Evolutionary conservation across 2,329 filamentous ascomycete species (phyloP).

Genomic region (Cercospora citrullina): DNA sequence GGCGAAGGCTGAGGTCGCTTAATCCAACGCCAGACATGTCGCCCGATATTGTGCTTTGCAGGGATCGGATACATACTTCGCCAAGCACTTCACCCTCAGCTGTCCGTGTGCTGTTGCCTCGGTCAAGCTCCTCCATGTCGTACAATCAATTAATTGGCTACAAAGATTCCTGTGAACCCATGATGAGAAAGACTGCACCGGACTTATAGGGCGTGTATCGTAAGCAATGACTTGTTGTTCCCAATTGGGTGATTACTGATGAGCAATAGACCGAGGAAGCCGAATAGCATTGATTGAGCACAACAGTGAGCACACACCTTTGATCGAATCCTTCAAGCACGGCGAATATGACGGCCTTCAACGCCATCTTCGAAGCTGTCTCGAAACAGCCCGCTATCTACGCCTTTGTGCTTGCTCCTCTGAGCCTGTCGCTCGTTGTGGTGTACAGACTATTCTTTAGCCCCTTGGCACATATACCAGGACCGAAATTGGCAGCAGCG

Average conservation of each 20-base stretch:
- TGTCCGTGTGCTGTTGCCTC: neutral
- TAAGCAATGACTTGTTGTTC: neutral
- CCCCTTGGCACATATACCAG: conserved; percentile 39
- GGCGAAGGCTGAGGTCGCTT: neutral
- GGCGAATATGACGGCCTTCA: neutral
- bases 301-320: neutral
- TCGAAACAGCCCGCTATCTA: neutral
- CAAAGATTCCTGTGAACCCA: neutral
- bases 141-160: neutral
- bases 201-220: neutral
- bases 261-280: neutral
- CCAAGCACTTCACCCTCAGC: neutral
- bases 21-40: neutral
- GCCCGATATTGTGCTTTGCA: neutral
- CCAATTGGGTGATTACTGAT: neutral
- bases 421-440: neutral
- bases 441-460: conserved; percentile 32
- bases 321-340: neutral
- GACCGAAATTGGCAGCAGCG: conserved; percentile 40
- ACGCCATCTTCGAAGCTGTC: neutral
- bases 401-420: neutral
- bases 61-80: neutral
- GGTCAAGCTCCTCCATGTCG: neutral
- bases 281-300: neutral
- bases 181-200: neutral